Evolutionary conservation across 257 asterid species (phyloP).

Genomic region (Solanum sitiens): DNA sequence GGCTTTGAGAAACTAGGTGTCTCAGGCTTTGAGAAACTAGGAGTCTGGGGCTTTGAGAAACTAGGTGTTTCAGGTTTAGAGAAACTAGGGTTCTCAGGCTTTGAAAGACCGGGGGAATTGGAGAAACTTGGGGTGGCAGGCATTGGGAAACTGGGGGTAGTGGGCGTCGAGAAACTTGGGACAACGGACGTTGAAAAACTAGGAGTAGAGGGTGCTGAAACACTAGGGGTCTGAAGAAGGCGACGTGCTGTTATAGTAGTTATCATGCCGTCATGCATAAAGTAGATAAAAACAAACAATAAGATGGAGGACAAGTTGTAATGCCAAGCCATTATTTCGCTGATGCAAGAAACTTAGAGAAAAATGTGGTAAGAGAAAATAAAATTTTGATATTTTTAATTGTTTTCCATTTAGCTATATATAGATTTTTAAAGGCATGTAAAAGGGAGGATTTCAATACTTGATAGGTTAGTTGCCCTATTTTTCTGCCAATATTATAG

Average conservation of each 20-base stretch:
- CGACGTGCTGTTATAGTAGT: constrained; percentile 4
- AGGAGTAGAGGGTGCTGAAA: background rate
- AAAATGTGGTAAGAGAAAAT: background rate
- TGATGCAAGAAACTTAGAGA: background rate
- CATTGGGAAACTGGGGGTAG: background rate
- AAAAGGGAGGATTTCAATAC: background rate
- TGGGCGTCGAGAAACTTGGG: background rate
- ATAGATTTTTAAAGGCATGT: constrained; percentile 1
- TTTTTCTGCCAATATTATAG: background rate
- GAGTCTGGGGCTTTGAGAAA: background rate
- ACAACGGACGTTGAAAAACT: background rate
- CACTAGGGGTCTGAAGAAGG: constrained; percentile 3
- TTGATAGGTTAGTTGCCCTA: constrained; percentile 9
- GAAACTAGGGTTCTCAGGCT: background rate
- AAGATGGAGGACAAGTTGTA: background rate
- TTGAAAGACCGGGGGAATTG: background rate
- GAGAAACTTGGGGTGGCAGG: background rate
- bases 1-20: background rate
- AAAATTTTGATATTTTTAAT: background rate
- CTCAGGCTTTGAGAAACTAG: background rate
- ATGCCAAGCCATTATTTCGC: background rate
- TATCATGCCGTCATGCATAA: background rate
- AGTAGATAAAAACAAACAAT: background rate
- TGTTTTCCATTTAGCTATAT: background rate
- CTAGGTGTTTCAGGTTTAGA: background rate